Evolutionary conservation across 345 rosid genomes (phyloP).

Genomic region (Lepidium didymum): DNA sequence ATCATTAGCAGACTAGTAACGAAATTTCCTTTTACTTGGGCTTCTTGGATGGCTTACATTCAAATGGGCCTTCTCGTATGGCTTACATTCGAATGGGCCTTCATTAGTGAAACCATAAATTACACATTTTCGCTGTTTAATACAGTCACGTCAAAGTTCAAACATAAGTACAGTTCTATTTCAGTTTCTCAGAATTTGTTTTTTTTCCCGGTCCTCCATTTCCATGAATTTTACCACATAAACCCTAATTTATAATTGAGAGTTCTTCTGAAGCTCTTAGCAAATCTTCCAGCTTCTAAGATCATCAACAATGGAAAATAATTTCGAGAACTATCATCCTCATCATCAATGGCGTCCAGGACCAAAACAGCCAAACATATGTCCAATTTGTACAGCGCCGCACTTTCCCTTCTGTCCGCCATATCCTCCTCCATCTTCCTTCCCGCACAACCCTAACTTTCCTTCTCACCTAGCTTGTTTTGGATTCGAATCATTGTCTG

Average conservation of each 20-base stretch:
- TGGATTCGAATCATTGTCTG: slow-evolving; percentile 35
- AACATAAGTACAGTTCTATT: not conserved
- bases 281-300: not conserved
- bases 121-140: not conserved
- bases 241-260: slow-evolving; percentile 14
- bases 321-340: slow-evolving; percentile 16
- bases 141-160: not conserved
- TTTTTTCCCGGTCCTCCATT: not conserved
- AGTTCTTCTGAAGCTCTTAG: not conserved
- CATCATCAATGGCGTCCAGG: slow-evolving; percentile 57
- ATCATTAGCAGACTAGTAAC: too few species aligned
- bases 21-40: slow-evolving; percentile 8
- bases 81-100: not conserved
- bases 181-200: not conserved
- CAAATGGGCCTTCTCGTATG: not conserved
- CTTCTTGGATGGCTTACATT: not conserved
- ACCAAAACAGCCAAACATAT: slow-evolving; percentile 39
- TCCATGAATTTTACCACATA: not conserved
- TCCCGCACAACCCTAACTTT: slow-evolving; percentile 38
- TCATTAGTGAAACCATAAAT: not conserved
- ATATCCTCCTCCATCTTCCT: slow-evolving; percentile 33
- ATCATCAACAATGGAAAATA: slow-evolving; percentile 9
- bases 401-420: slow-evolving; percentile 83
- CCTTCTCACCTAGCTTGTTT: slow-evolving; percentile 40
- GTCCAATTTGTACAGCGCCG: slow-evolving; percentile 53